Evolutionary conservation across 2,329 filamentous ascomycete genomes (phyloP).

Genomic region (Fusarium sp.): DNA sequence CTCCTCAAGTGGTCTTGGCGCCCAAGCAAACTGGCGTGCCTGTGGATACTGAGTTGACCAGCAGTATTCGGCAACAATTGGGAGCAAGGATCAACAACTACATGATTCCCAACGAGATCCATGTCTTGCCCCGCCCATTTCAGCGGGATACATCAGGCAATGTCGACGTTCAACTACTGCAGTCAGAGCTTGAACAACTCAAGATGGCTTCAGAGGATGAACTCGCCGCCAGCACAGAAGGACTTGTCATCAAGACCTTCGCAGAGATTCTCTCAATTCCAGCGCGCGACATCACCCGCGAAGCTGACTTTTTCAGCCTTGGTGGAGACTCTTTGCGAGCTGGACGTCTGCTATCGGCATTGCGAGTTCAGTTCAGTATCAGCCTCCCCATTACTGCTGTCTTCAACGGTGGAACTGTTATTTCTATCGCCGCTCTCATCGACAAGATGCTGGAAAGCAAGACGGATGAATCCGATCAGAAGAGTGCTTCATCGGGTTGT

Average conservation of each 20-base stretch:
- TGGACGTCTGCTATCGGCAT: neutral
- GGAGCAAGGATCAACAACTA: neutral
- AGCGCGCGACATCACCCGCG: neutral
- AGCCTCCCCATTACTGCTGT: conserved; percentile 7
- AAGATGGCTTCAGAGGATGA: neutral
- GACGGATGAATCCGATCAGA: neutral
- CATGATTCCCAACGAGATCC: neutral
- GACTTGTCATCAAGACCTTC: conserved; percentile 5
- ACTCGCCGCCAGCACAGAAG: neutral
- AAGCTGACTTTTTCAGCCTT: conserved; percentile 2
- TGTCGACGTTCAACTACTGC: neutral
- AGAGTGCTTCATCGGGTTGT: neutral
- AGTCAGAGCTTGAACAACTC: neutral
- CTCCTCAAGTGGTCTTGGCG: neutral
- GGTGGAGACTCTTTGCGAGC: conserved; percentile 6
- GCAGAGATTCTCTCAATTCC: neutral
- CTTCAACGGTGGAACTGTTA: conserved; percentile 3
- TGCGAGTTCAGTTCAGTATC: conserved; percentile 3
- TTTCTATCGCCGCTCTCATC: neutral
- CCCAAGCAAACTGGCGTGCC: rapidly evolving
- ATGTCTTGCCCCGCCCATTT: neutral
- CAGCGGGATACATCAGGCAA: rapidly evolving
- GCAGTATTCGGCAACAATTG: neutral
- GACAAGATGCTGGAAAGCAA: neutral
- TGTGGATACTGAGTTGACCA: rapidly evolving